These are phyloP conservation scores for Kodamaea derodonti DNA, from an alignment of 1,139 yeast species.

Conservation along the genomic window DNA sequence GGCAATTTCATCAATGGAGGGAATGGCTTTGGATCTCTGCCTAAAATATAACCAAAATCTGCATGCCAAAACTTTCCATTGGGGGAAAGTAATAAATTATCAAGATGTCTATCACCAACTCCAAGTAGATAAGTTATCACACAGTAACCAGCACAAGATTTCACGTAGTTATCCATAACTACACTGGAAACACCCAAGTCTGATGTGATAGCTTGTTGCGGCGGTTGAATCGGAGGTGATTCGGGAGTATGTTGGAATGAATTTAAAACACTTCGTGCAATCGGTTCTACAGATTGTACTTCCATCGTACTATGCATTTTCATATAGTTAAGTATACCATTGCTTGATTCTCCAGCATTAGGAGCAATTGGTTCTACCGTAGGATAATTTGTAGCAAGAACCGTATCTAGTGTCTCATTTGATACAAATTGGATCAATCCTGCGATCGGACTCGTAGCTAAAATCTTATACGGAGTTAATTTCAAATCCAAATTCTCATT, in stretches of 20 bases:
- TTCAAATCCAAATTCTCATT: slow-evolving; percentile 88
- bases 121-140: slow-evolving; percentile 93
- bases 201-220: slow-evolving; percentile 35
- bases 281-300: slow-evolving; percentile 23
- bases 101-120: slow-evolving; percentile 96
- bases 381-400: slow-evolving; percentile 61
- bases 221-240: slow-evolving; percentile 11
- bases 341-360: slow-evolving; percentile 16
- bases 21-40: slow-evolving; percentile 96
- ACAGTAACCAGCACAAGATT: slow-evolving; percentile 97
- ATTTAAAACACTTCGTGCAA: slow-evolving; percentile 27
- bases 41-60: slow-evolving; percentile 94
- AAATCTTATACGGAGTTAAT: slow-evolving; percentile 82
- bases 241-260: slow-evolving; percentile 5
- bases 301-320: slow-evolving; percentile 47
- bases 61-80: slow-evolving; percentile 94
- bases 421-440: slow-evolving; percentile 94
- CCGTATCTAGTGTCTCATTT: slow-evolving; percentile 83
- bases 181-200: slow-evolving; percentile 71
- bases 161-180: slow-evolving; percentile 89
- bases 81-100: slow-evolving; percentile 64
- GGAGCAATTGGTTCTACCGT: slow-evolving; percentile 4
- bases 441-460: slow-evolving; percentile 87
- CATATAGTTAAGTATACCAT: slow-evolving; percentile 70
- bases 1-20: slow-evolving; percentile 98